These are phyloP conservation scores for Hippophae rhamnoides DNA, from an alignment of 306 rosid species.

Conservation along the genomic window DNA sequence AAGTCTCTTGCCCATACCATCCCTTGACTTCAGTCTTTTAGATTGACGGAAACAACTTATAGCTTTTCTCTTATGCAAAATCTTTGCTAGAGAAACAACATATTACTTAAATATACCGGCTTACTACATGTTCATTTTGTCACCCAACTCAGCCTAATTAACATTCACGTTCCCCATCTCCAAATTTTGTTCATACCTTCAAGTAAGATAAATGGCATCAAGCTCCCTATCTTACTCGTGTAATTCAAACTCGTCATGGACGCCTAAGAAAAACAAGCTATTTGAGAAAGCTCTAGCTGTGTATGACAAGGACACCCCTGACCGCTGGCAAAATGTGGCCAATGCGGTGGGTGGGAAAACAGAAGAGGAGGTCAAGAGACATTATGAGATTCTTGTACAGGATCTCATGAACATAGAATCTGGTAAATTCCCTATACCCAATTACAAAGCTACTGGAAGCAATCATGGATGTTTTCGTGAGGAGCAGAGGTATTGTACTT, in stretches of 20 bases:
- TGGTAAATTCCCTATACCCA: slow-evolving; percentile 66
- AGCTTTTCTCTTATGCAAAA: no score
- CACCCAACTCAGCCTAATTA: no score
- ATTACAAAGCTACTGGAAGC: slow-evolving; percentile 38
- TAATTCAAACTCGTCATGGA: slow-evolving; percentile 59
- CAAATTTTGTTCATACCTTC: no score
- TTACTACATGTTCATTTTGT: no score
- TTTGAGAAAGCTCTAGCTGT: slow-evolving; percentile 87
- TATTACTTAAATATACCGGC: no score
- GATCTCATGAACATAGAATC: slow-evolving; percentile 76
- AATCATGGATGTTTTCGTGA: slow-evolving; percentile 13
- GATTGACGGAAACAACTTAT: no score
- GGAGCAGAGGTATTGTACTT: slow-evolving; percentile 46
- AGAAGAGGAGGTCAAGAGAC: slow-evolving; percentile 68
- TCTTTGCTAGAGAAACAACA: no score
- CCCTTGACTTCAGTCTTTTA: no score
- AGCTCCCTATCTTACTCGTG: slow-evolving; percentile 52
- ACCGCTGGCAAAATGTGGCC: slow-evolving; percentile 88
- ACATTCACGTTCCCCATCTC: no score
- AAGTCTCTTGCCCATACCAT: no score
- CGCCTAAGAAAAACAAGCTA: slow-evolving; percentile 78
- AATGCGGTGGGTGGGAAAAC: slow-evolving; percentile 91
- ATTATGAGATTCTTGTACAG: slow-evolving; percentile 60
- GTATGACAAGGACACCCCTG: slow-evolving; percentile 83
- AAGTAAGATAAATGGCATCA: slow-evolving; percentile 43